These are phyloP conservation scores for Boletus rex-veris DNA, from an alignment of 768 basidiomycete genomes.

Conservation along the genomic window DNA sequence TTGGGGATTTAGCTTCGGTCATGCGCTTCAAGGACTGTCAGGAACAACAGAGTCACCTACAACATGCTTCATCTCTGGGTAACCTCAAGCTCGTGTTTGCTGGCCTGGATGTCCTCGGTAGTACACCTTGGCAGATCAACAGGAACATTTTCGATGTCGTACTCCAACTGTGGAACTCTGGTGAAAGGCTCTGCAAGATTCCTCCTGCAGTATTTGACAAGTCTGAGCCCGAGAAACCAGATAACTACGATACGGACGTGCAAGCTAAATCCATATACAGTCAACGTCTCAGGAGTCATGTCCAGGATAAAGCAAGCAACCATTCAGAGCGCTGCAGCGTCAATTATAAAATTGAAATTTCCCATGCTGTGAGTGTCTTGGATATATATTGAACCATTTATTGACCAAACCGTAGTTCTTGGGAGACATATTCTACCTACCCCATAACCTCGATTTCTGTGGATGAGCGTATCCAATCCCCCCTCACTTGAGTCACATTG, in stretches of 20 bases:
- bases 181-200: constrained; percentile 76
- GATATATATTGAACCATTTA: neutral
- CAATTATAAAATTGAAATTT: constrained; percentile 97
- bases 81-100: constrained; percentile 83
- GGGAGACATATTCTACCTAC: constrained; percentile 84
- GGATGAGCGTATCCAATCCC: constrained; percentile 97
- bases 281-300: constrained; percentile 50
- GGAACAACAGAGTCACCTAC: constrained; percentile 79
- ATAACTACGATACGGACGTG: constrained; percentile 47
- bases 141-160: constrained; percentile 71
- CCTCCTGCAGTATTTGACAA: constrained; percentile 68
- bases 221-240: constrained; percentile 55
- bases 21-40: constrained; percentile 93
- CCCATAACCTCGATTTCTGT: constrained; percentile 96
- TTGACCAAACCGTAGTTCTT: constrained; percentile 55
- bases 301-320: constrained; percentile 66
- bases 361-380: constrained; percentile 64
- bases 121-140: constrained; percentile 90
- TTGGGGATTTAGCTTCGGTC: constrained; percentile 44
- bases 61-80: constrained; percentile 66
- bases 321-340: constrained; percentile 90
- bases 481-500: constrained; percentile 92
- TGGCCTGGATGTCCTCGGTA: constrained; percentile 85
- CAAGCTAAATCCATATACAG: constrained; percentile 54
- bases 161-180: constrained; percentile 82